Evolutionary conservation across 495 filamentous ascomycete genomes (phyloP).

Genomic region (Pyronema omphalodes): DNA sequence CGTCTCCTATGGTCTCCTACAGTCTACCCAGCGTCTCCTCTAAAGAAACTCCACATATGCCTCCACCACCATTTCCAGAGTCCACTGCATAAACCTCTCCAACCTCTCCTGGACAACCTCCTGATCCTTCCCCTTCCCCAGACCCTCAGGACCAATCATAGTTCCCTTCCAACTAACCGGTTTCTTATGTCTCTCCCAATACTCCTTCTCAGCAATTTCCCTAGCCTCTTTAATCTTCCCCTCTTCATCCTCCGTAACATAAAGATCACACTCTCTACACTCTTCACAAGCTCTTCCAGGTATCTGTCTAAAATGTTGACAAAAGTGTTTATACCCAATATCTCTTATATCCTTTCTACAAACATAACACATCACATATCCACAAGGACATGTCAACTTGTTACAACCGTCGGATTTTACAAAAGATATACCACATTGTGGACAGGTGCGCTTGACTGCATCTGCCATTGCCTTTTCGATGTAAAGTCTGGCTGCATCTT

Average conservation of each 20-base stretch:
- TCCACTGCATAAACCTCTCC: neutral
- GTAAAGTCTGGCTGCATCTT: conserved; percentile 59
- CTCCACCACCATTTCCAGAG: neutral
- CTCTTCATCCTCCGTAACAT: conserved; percentile 72
- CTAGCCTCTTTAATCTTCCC: conserved; percentile 53
- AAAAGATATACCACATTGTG: conserved; percentile 71
- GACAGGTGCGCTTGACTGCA: conserved; percentile 90
- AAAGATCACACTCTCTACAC: conserved; percentile 80
- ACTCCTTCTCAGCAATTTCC: conserved; percentile 61
- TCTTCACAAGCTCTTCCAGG: conserved; percentile 51
- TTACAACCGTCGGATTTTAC: conserved; percentile 89
- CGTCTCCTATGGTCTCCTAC: too few relatives aligned
- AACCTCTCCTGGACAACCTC: neutral
- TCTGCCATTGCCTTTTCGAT: conserved; percentile 81
- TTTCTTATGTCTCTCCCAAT: conserved; percentile 37
- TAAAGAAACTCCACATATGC: neutral
- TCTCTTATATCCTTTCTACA: conserved; percentile 26
- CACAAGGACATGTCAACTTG: conserved; percentile 91
- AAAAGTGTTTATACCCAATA: conserved; percentile 77
- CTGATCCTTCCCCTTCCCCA: neutral
- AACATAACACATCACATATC: conserved; percentile 72
- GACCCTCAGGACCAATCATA: neutral
- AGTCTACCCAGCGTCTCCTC: neutral
- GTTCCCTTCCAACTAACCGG: neutral
- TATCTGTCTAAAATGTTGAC: conserved; percentile 77